A percentile compares a stretch with the other conserved stretches of the same genome.
Evolutionary conservation across 495 filamentous ascomycete species (phyloP).

Genomic region (Neurospora sp.): DNA sequence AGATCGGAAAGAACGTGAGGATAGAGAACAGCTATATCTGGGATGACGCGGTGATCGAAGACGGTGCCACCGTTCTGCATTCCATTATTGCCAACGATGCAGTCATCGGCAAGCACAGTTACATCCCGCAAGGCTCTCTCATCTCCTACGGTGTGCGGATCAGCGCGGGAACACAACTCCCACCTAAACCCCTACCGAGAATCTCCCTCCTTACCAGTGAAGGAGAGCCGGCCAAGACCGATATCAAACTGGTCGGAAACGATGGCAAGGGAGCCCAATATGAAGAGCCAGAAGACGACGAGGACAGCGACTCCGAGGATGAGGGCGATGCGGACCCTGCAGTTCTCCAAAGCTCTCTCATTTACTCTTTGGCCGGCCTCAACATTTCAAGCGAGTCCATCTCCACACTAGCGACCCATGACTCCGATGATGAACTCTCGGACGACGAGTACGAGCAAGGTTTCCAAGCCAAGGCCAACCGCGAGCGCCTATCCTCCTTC

Average conservation of each 20-base stretch:
- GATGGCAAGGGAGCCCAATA: slow-evolving; percentile 42
- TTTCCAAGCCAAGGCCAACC: slow-evolving; percentile 12
- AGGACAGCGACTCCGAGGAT: slow-evolving; percentile 39
- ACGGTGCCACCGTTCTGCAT: slow-evolving; percentile 56
- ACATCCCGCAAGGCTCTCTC: slow-evolving; percentile 59
- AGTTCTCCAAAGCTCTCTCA: slow-evolving; percentile 33
- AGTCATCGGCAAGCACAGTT: slow-evolving; percentile 59
- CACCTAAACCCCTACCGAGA: slow-evolving; percentile 14
- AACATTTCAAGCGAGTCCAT: slow-evolving; percentile 70
- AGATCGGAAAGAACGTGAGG: slow-evolving; percentile 71
- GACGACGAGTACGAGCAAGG: slow-evolving; percentile 20
- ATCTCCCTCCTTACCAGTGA: slow-evolving; percentile 29
- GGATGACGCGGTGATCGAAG: slow-evolving; percentile 69
- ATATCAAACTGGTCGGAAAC: slow-evolving; percentile 46
- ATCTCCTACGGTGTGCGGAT: slow-evolving; percentile 72
- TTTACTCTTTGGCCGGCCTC: slow-evolving; percentile 60
- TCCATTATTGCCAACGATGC: slow-evolving; percentile 68
- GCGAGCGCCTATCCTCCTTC: slow-evolving; percentile 41
- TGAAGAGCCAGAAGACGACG: slow-evolving; percentile 37
- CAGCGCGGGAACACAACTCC: slow-evolving; percentile 38
- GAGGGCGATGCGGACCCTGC: slow-evolving; percentile 33
- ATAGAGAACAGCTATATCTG: slow-evolving; percentile 83
- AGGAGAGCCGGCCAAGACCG: slow-evolving; percentile 35
- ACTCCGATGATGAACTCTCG: slow-evolving; percentile 27
- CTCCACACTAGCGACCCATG: slow-evolving; percentile 42